Base-by-base conservation (phyloP, 805 yeast species). In the Saccharomycopsis microspora region DNA sequence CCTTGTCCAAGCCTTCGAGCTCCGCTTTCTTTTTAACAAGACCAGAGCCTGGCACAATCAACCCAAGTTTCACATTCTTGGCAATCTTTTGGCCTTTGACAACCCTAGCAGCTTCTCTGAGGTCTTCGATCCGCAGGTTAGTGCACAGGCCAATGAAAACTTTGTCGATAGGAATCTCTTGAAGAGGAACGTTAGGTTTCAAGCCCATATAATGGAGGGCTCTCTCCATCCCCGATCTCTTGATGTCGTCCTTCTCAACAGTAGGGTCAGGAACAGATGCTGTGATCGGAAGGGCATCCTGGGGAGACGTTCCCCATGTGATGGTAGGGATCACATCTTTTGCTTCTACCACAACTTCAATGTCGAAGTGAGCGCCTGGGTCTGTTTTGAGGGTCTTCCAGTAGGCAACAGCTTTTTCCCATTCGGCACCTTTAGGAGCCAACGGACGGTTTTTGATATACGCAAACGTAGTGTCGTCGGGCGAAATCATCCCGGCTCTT, bases 251-350 rank as follows among this genome's bases (percentile, higher is more conserved):
- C 31, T 77, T 74, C 30, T 58, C 66, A 47, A 68, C 68, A n/a
- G 79, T 63, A 53, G 98, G 98, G 63, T 93, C 94, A 45, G 98
- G 98, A 42, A 88, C 95, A 19, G 68, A 60, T 36, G 85, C 95
- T 10, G 94, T 82, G 59, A 93, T 89, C 52, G 98, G 97, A 55
- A 93, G 72, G 42, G 97, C 97, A 63, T 93, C 98, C 69, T 93
- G 97, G 33, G 98, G 98, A 59, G 97, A 90, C 57, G 93, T 93
- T 72, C 98, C 98, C 98, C 98, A 93, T 30, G 98, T 93, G 53
- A 93, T 87, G 29, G 98, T 93, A 57, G 98, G 98, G 45, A 85
- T 78, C 52, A 93, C 81, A 58, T 90, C 97, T 30, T 73, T 67
- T 46, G 94, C 95, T 55, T 82, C 71, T 63, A 93, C 85, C 41